phyloP scores from a whole-genome alignment of 805 yeast species.

The Diddensiella santjacobensis region DNA sequence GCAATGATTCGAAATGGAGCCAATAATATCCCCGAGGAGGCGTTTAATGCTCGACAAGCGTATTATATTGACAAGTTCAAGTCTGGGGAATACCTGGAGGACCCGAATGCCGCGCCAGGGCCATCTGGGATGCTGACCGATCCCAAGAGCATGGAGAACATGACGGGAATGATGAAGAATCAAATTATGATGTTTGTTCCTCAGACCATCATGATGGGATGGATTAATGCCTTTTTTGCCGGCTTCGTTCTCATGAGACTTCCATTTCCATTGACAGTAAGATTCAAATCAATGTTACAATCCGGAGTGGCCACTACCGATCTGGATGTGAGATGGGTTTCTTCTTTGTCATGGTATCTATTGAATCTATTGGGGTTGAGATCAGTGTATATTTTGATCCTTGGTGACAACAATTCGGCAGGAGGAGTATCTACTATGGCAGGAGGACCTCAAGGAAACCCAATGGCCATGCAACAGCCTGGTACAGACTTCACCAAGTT shows the following conservation, averaged over 20 bases:
- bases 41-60: conserved; percentile 52
- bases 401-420: conserved; percentile 43
- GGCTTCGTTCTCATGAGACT: conserved; percentile 84
- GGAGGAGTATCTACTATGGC: conserved; percentile 29
- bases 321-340: conserved; percentile 86
- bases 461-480: conserved; percentile 48
- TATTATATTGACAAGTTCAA: conserved; percentile 47
- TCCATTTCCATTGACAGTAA: conserved; percentile 86
- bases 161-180: conserved; percentile 74
- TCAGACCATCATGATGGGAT: conserved; percentile 90
- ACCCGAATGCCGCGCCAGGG: conserved; percentile 37
- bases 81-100: conserved; percentile 54
- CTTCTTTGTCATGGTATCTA: conserved; percentile 94
- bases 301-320: conserved; percentile 80
- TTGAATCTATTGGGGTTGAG: conserved; percentile 79
- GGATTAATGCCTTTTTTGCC: conserved; percentile 91
- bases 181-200: conserved; percentile 83
- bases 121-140: conserved; percentile 63
- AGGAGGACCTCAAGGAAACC: conserved; percentile 20
- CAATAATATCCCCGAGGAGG: conserved; percentile 47
- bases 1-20: conserved; percentile 54
- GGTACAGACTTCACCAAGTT: conserved; percentile 50
- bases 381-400: conserved; percentile 68
- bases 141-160: conserved; percentile 64
- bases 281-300: conserved; percentile 91